Conservation (phyloP, 2,329 filamentous ascomycete genomes). For the Claviceps quebecensis region DNA sequence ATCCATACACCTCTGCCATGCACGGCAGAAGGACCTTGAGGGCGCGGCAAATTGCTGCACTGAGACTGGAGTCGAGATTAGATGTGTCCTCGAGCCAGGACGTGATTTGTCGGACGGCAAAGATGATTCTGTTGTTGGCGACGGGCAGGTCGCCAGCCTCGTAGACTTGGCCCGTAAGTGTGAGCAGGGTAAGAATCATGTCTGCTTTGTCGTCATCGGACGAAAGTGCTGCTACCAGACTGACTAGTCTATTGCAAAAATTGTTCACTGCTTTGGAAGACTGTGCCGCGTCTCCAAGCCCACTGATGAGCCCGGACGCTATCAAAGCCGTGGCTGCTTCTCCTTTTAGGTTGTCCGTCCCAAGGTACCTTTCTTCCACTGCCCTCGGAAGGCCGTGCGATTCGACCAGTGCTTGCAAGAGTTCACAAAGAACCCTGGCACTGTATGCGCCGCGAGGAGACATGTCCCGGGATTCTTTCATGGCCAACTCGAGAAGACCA, state of each 20-base stretch:
- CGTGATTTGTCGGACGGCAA: constrained; percentile 67
- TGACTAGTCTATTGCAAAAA: constrained; percentile 46
- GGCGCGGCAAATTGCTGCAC: constrained; percentile 39
- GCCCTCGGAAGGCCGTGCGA: constrained; percentile 29
- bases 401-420: constrained; percentile 34
- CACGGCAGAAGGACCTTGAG: constrained; percentile 52
- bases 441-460: constrained; percentile 36
- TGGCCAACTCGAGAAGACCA: constrained; percentile 28
- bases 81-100: constrained; percentile 49
- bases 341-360: constrained; percentile 32
- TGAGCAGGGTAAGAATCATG: constrained; percentile 37
- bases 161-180: constrained; percentile 38
- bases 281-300: constrained; percentile 35
- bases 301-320: constrained; percentile 35
- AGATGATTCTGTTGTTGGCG: constrained; percentile 58
- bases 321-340: constrained; percentile 32
- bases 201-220: constrained; percentile 30
- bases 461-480: constrained; percentile 27
- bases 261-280: constrained; percentile 34
- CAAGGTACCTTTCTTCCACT: constrained; percentile 33
- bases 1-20: constrained; percentile 72
- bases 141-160: constrained; percentile 38
- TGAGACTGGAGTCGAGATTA: constrained; percentile 28
- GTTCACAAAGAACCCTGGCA: constrained; percentile 34
- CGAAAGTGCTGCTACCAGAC: constrained; percentile 40